Evolutionary conservation across 441 rosid genomes (phyloP), one percentile per base, ranked within the genome.

Genomic region (Lepidium campestre): DNA sequence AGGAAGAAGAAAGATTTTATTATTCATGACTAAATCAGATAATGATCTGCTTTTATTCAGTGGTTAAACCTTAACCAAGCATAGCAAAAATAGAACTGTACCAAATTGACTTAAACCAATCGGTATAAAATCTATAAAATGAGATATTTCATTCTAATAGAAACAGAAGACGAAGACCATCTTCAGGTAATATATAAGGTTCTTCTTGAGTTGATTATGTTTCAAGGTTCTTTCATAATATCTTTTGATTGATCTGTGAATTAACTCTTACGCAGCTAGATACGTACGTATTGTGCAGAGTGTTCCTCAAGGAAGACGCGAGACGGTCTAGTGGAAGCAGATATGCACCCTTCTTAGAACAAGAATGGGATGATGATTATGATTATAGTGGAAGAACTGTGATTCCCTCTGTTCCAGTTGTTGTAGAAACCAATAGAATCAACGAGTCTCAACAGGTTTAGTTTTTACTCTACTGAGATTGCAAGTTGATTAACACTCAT

Each of bases 231-330:
- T 41, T 14, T 47, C 14, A 23, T 23, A 1, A 13, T 23, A 32
- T 48, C 32, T 23, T 48, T 27, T 50, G 56, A 55, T 18, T 27
- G 40, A 27, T 70, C 12, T 41, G 59, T 23, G 39, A n/a, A 60
- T 67, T 2, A 49, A 17, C 69, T 70, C 15, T 75, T 55, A 15
- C 13, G 77, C 49, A 75, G 79, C 36, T 74, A 80, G 87, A 81
- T 35, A 65, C 80, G 2, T 93, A 83, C 69, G 97, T 88, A 47
- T 79, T 90, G 23, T 93, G 96, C 61, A 84, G 74, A 80, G 78
- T 93, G 44, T 84, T 88, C 55, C 81, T 55, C 46, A 55, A 55
- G 27, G 0, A 14, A 20, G 2, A 65, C 9, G 0, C 1, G 1
- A 20, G 52, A 50, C 4, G 2, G 31, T 0, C 14, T 40, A 32